Conservation (phyloP, 1,139 yeast species). For the Entelexis sorbosivorans region DNA sequence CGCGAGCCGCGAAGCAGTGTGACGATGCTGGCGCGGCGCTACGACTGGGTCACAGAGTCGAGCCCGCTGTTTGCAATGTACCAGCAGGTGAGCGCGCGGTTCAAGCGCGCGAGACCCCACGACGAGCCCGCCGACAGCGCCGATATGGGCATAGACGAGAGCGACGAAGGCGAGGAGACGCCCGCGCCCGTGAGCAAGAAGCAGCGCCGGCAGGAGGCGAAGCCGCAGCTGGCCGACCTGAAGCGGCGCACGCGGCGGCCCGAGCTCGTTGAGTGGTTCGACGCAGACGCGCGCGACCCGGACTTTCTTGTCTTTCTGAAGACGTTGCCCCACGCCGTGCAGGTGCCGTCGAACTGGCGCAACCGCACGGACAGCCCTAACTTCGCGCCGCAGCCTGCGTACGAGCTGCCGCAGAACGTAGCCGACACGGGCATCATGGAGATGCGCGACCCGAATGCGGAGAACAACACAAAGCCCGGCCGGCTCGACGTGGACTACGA, state of each 20-base stretch:
- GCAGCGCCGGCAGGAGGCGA: constrained; percentile 32
- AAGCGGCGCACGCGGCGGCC: constrained; percentile 55
- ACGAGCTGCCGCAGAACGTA: constrained; percentile 67
- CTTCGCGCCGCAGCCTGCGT: constrained; percentile 35
- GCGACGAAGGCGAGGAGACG: background rate
- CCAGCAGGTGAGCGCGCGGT: constrained; percentile 11
- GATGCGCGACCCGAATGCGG: background rate
- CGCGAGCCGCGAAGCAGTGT: background rate
- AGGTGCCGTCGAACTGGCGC: constrained; percentile 81
- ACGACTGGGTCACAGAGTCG: constrained; percentile 11
- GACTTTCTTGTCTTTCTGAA: constrained; percentile 53
- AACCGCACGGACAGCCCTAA: constrained; percentile 59
- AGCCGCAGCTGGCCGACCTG: constrained; percentile 56
- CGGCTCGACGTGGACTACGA: constrained; percentile 76
- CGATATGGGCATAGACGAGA: background rate
- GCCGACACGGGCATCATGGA: constrained; percentile 61
- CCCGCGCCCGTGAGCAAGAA: constrained; percentile 7
- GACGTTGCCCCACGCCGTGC: constrained; percentile 53
- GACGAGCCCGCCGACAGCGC: background rate
- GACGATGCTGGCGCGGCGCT: constrained; percentile 13
- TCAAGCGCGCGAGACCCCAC: constrained; percentile 8
- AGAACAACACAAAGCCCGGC: constrained; percentile 38
- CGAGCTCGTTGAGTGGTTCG: constrained; percentile 75
- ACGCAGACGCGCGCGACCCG: constrained; percentile 78
- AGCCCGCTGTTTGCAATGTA: constrained; percentile 17